Evolutionary conservation across 2,329 filamentous ascomycete genomes (phyloP).

Genomic region (Lachnellula suecica): DNA sequence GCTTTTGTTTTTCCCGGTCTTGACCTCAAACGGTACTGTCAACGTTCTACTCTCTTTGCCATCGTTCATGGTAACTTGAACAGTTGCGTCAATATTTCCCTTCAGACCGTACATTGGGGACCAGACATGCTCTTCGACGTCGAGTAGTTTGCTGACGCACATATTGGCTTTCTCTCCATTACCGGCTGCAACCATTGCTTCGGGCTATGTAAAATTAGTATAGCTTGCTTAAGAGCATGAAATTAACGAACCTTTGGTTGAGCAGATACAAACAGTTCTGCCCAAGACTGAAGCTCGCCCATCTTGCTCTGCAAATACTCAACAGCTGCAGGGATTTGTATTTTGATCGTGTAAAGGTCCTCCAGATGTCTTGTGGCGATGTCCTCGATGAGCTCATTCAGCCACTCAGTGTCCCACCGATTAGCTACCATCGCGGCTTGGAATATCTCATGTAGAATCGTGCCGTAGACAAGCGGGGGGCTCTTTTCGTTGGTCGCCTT

Average conservation of each 20-base stretch:
- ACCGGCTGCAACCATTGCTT: slow-evolving; percentile 76
- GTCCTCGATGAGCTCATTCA: slow-evolving; percentile 64
- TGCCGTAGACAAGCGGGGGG: slow-evolving; percentile 84
- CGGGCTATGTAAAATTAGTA: slow-evolving; percentile 43
- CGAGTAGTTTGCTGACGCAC: slow-evolving; percentile 89
- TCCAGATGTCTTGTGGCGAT: slow-evolving; percentile 79
- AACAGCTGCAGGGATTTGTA: slow-evolving; percentile 69
- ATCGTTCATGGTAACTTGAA: slow-evolving; percentile 81
- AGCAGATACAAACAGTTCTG: slow-evolving; percentile 72
- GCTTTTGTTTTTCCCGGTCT: slow-evolving; percentile 84
- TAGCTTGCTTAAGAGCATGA: not conserved
- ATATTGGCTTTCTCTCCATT: slow-evolving; percentile 75
- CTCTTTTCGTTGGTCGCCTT: slow-evolving; percentile 84
- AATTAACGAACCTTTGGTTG: slow-evolving; percentile 59
- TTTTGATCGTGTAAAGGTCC: slow-evolving; percentile 83
- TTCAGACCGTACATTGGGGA: slow-evolving; percentile 97
- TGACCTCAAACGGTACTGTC: slow-evolving; percentile 91
- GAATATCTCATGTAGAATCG: slow-evolving; percentile 92
- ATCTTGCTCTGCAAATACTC: slow-evolving; percentile 84
- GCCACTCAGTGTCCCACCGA: slow-evolving; percentile 70
- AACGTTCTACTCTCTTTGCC: slow-evolving; percentile 64
- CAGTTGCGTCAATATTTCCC: slow-evolving; percentile 95
- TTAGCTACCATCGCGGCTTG: slow-evolving; percentile 86
- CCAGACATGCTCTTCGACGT: slow-evolving; percentile 98
- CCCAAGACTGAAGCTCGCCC: slow-evolving; percentile 80